Evolutionary conservation across 1,284 basidiomycete species (phyloP), one percentile per base, ranked within the genome.

Genomic region (Mycena citricolor): DNA sequence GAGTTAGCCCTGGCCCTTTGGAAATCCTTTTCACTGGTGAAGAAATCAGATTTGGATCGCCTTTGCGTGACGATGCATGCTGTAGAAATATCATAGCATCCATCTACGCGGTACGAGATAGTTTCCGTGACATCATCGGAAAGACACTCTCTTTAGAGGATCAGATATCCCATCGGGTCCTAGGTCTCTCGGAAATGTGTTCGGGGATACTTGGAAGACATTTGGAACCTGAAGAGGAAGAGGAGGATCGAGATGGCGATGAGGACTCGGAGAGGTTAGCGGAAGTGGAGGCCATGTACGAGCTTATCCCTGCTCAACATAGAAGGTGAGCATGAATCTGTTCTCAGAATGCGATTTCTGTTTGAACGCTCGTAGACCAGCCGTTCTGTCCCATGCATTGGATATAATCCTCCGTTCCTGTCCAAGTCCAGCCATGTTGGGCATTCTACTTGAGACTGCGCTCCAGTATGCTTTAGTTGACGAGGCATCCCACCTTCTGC

Each of bases 81-180:
- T 47, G 63, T 32, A 66, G 63, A 14, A 66, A 61, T 19, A 56
- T 72, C 35, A 70, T 75, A 37, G 62, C 77, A 25, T 69, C 77
- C 10, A 68, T 81, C 10, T 68, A 77, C 54, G 73, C 73, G 11
- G 67, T 82, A 8, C 65, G 73, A 16, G 76, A 77, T 50, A 69
- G 71, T 32, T 83, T 79, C 60, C 67, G 64, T 39, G 75, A 79
- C 45, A 58, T 81, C 31, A 60, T 74, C 3, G 55, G 35, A 59
- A 61, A 37, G 41, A 42, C 40, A 47, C 34, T 34, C 20, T 8
- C 19, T 10, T 16, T 8, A 19, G 37, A 31, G 12, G 17, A 12
- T 12, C 22, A 5, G n/a, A 22, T n/a, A 44, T 19, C 26, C 16
- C 29, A 59, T 57, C 20, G 44, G 23, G 39, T 71, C 19, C 57